Evolutionary conservation across 2,329 filamentous ascomycete species (phyloP), one percentile per base, ranked within the genome.

Genomic region (Verticillium klebahnii): DNA sequence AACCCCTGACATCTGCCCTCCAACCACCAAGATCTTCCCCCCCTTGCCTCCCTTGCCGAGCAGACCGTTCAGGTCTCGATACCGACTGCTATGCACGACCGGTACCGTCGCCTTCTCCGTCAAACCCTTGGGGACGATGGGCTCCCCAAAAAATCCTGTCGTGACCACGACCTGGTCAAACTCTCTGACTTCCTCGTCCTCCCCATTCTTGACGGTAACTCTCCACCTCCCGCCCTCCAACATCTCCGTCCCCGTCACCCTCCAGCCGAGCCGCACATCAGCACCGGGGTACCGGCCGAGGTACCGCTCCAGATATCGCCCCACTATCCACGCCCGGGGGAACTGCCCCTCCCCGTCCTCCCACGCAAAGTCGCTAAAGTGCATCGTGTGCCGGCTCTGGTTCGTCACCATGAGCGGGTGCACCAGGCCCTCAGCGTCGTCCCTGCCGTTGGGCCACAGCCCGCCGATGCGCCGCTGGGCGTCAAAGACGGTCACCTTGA

Each of bases 1-100:
- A 5, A 90, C 85, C 0, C 91, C 91, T 2, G 91, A 94, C 83
- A 95, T 93, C 68, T 93, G 90, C 0, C 91, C 91, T 0, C 92
- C 92, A 1, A 93, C 85, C 0, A 96, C 80, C 1, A 92, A 79
- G 17, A 95, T 86, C 69, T 88, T 91, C 19, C 85, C 83, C 1
- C 79, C 79, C 2, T 76, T 71, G 0, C 73, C 67, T 23, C 67
- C 50, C 12, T 74, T 70, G 0, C 74, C 75, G 1, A 89, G 67
- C 2, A 89, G 71, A 9, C 71, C 71, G 32, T 80, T 68, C 2
- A 90, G 72, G 60, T 83, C 78, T 3, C 88, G 80, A 59, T 92
- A 88, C 32, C 82, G 75, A 57, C 89, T 89, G 73, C 89, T 93
- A 72, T 93, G 90, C 0, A 91, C 73, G 2, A 88, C 75, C 0